phyloP scores from a whole-genome alignment of 2,329 filamentous ascomycete species.

The Elsinoe ampelina region DNA sequence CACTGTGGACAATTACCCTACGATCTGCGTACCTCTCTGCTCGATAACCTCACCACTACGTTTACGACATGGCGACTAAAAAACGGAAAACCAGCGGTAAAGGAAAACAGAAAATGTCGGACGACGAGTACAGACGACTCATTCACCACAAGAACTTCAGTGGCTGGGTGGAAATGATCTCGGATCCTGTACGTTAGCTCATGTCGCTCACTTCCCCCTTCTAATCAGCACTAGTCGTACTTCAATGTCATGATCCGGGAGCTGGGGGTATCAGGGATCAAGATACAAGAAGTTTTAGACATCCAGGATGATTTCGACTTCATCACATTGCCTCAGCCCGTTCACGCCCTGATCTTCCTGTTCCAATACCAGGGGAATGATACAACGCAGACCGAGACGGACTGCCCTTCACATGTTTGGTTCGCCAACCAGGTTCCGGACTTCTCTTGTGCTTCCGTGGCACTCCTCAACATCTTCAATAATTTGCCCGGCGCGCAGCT shows the following conservation, averaged over 20 bases:
- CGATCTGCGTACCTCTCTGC: background rate
- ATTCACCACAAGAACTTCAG: constrained; percentile 54
- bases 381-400: constrained; percentile 38
- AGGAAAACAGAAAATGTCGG: constrained; percentile 21
- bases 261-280: constrained; percentile 64
- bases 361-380: constrained; percentile 60
- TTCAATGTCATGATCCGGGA: constrained; percentile 79
- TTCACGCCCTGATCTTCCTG: constrained; percentile 82
- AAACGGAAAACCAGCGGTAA: constrained; percentile 20
- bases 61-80: background rate
- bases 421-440: constrained; percentile 83
- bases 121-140: constrained; percentile 38
- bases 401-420: constrained; percentile 63
- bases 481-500: constrained; percentile 61
- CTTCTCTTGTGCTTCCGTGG: constrained; percentile 87
- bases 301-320: constrained; percentile 57
- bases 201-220: background rate
- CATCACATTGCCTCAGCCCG: constrained; percentile 46
- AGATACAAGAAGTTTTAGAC: constrained; percentile 65
- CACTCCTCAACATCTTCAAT: constrained; percentile 87
- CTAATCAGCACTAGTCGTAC: constrained; percentile 48
- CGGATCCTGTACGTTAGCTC: constrained; percentile 61
- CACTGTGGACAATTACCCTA: background rate
- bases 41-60: too few species aligned
- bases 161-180: constrained; percentile 78